These are phyloP conservation scores for Pichia cephalocereana DNA, from an alignment of 805 yeast genomes.

Conservation along the genomic window DNA sequence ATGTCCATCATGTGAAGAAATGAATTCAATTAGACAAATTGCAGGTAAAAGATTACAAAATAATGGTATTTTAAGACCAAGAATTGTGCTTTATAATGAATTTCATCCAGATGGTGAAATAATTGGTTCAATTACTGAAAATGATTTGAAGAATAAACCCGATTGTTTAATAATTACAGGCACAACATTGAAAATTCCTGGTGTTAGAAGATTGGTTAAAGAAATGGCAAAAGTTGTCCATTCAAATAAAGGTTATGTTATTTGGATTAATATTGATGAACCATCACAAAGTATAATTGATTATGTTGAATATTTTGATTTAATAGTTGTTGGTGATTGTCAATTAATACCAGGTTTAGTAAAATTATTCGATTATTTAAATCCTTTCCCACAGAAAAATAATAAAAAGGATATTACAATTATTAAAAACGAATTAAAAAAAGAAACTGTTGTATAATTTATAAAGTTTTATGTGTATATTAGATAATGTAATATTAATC, in stretches of 20 bases:
- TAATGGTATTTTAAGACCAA: conserved; percentile 52
- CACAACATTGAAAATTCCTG: conserved; percentile 75
- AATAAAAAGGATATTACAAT: conserved; percentile 12
- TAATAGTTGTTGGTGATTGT: conserved; percentile 58
- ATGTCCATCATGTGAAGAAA: conserved; percentile 59
- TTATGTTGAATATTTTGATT: conserved; percentile 43
- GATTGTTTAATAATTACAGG: conserved; percentile 80
- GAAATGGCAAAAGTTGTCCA: conserved; percentile 53
- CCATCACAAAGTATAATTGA: conserved; percentile 43
- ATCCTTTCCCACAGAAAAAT: background rate
- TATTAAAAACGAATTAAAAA: no score
- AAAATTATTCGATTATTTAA: conserved; percentile 15
- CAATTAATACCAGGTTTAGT: conserved; percentile 38
- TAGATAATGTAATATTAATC: no score
- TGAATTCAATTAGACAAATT: conserved; percentile 44
- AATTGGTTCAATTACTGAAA: conserved; percentile 65
- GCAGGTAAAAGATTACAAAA: conserved; percentile 62
- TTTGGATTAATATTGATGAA: conserved; percentile 53
- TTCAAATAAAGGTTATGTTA: conserved; percentile 46
- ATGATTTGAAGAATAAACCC: conserved; percentile 55
- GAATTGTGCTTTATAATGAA: conserved; percentile 65
- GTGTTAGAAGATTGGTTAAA: conserved; percentile 51
- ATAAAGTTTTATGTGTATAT: no score
- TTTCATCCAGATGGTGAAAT: conserved; percentile 82
- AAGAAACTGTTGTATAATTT: no score